Percentiles rank a stretch among this genome's conserved stretches.
Conservation (phyloP, 202 grass and related monocot species). For the Dendrocalamus latiflorus region DNA sequence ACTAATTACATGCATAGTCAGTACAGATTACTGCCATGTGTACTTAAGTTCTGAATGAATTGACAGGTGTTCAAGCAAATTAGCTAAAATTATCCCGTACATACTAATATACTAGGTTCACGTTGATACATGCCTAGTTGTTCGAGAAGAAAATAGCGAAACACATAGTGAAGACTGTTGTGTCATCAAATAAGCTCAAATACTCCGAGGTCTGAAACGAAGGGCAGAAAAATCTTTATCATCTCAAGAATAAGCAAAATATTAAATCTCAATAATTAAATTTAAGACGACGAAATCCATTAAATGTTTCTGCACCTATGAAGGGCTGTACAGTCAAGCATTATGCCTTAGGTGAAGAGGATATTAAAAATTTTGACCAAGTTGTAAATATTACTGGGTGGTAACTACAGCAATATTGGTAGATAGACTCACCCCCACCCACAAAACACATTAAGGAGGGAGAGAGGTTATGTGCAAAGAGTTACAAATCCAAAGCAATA, state of each 20-base stretch:
- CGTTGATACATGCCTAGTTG: not conserved
- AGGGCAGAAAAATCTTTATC: not conserved
- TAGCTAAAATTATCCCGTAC: not conserved
- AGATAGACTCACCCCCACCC: not conserved
- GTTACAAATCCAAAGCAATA: slow-evolving; percentile 19
- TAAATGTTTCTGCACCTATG: not conserved
- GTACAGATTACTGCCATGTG: not conserved
- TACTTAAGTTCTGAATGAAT: not conserved
- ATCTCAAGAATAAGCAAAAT: slow-evolving; percentile 2
- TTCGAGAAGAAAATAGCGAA: not conserved
- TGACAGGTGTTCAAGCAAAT: not conserved
- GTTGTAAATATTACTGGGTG: not conserved
- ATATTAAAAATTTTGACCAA: not conserved
- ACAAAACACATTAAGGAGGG: not conserved
- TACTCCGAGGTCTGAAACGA: not conserved
- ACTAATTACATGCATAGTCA: not conserved
- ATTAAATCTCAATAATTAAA: not conserved
- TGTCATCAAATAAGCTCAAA: slow-evolving; percentile 15
- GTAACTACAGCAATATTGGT: not conserved
- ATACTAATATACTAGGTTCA: slow-evolving; percentile 7
- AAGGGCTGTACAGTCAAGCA: not conserved
- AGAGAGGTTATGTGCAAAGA: not conserved
- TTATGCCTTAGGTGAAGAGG: not conserved
- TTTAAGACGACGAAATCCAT: not conserved
- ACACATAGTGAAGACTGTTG: slow-evolving; percentile 5